Evolutionary conservation across 2,329 filamentous ascomycete species (phyloP), one percentile per base, ranked within the genome.

Genomic region (Monosporascus sp.): DNA sequence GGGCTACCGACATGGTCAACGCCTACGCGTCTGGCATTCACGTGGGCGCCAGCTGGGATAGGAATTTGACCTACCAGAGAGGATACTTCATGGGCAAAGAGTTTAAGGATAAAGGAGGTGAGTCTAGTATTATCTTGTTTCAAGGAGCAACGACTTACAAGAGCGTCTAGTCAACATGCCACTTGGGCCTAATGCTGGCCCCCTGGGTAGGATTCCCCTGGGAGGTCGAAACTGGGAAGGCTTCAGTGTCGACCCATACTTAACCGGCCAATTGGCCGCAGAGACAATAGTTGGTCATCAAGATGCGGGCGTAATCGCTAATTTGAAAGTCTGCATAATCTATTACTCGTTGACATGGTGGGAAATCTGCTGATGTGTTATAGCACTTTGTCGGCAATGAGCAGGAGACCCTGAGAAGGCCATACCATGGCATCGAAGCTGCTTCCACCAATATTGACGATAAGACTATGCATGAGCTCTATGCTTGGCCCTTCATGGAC

Each of bases 241-340:
- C 1, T 73, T 75, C 68, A 80, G 82, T 1, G 83, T 85, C 6
- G 87, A 90, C 60, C 86, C 88, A 1, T 85, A 86, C 48, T 75
- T 90, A 31, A 85, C 87, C 1, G 90, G 89, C 20, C 77, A 83
- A 54, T 75, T 88, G 52, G 86, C 87, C 54, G 81, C 81, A n/a
- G 80, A 89, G 62, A 88, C 87, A 1, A 82, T 93, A 60, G 77
- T 81, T 57, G 89, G 88, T 31, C 88, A 90, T 50, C 89, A 94
- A 65, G 82, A 85, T 62, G 84, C 85, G 3, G 89, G 89, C 61
- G 84, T 93, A 38, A 87, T 95, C 66, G 88, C 90, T 52, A 89
- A 85, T 72, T 84, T 76, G 76, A 93, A 81, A 68, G 74, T 75
- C 38, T 31, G 51, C 6, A 1, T 37, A 22, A 17, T 14, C 24